Conservation (phyloP, 306 rosid genomes). For the Arachis hypogaea region DNA sequence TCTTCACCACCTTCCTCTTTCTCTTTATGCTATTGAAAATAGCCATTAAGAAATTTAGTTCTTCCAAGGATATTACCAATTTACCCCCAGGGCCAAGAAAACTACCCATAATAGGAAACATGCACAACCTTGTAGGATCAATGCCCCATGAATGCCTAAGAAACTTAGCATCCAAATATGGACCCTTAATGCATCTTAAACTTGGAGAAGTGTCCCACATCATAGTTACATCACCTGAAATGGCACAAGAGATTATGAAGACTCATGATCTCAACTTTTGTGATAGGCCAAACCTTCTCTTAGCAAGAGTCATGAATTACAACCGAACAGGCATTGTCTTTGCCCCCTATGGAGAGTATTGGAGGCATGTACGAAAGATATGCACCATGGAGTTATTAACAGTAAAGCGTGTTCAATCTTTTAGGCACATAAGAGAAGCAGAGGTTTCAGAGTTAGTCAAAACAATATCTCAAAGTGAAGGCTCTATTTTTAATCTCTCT, state of each 20-base stretch:
- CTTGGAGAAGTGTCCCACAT: slow-evolving; percentile 34
- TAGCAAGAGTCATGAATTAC: background rate
- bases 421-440: slow-evolving; percentile 18
- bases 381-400: slow-evolving; percentile 24
- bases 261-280: slow-evolving; percentile 24
- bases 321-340: background rate
- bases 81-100: slow-evolving; percentile 35
- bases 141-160: slow-evolving; percentile 19
- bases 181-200: slow-evolving; percentile 38
- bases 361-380: slow-evolving; percentile 43
- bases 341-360: slow-evolving; percentile 31
- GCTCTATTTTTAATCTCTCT: slow-evolving; percentile 30
- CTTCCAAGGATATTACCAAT: background rate
- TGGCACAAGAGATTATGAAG: slow-evolving; percentile 36
- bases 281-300: slow-evolving; percentile 12
- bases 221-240: slow-evolving; percentile 31
- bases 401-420: slow-evolving; percentile 40
- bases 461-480: slow-evolving; percentile 29
- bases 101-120: slow-evolving; percentile 34
- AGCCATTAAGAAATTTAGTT: background rate
- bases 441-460: slow-evolving; percentile 33
- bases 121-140: slow-evolving; percentile 35
- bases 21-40: background rate
- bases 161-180: slow-evolving; percentile 39
- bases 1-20: background rate